Conservation (phyloP, 73 alveolate genomes). For the Uronychia binucleata region DNA sequence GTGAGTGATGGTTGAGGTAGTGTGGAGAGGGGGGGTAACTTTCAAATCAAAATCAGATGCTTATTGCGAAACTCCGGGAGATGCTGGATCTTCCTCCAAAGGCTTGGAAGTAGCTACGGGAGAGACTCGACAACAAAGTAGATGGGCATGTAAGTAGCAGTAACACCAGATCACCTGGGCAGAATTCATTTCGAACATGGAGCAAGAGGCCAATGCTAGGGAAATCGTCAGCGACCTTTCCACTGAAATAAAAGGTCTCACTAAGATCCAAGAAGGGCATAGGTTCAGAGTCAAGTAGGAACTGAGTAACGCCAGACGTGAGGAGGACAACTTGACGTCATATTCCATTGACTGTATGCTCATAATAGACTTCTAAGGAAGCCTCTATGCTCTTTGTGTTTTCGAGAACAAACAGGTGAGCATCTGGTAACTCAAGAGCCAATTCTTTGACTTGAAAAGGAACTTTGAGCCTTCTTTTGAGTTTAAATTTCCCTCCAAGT, state of each 20-base stretch:
- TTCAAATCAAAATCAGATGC: neutral
- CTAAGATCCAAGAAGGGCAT: neutral
- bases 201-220: constrained; percentile 2
- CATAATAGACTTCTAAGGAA: neutral
- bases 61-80: neutral
- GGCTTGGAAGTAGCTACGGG: neutral
- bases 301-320: neutral
- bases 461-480: neutral
- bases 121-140: neutral
- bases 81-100: neutral
- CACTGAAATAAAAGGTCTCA: neutral
- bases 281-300: neutral
- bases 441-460: neutral
- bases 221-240: neutral
- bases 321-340: neutral
- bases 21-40: neutral
- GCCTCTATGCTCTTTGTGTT: neutral
- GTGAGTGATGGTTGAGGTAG: neutral
- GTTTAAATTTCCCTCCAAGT: neutral
- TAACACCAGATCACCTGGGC: neutral
- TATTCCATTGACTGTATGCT: constrained; percentile 11
- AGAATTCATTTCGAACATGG: neutral
- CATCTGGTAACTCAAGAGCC: neutral
- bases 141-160: neutral
- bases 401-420: constrained; percentile 8